A percentile compares a stretch with the other conserved stretches of the same genome.
phyloP scores from a whole-genome alignment of 257 asterid genomes.

The Marsdenia floribunda region DNA sequence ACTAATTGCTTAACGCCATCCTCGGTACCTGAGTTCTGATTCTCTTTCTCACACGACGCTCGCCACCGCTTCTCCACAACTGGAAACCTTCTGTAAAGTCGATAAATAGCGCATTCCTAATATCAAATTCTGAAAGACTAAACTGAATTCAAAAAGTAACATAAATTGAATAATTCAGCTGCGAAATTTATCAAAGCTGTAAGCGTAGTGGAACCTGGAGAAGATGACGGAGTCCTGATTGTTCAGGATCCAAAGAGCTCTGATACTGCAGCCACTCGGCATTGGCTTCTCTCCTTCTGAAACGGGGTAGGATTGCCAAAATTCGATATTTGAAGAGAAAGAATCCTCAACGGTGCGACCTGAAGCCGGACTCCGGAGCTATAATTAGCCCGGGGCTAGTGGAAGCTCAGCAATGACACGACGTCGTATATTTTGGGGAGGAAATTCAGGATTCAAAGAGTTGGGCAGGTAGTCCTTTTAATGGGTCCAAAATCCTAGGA shows the following conservation, averaged over 20 bases:
- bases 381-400: neutral
- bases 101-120: neutral
- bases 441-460: too few relatives aligned
- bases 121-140: neutral
- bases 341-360: neutral
- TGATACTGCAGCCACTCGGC: constrained; percentile 69
- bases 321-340: neutral
- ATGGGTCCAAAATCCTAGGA: too few relatives aligned
- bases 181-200: neutral
- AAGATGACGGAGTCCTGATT: constrained; percentile 69
- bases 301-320: neutral
- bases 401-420: neutral
- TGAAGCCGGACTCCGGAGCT: neutral
- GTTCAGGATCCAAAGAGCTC: constrained; percentile 94
- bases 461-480: too few relatives aligned
- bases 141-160: neutral
- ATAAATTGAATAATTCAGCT: neutral
- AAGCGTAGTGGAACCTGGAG: constrained; percentile 49
- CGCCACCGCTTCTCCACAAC: constrained; percentile 97
- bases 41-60: constrained; percentile 48
- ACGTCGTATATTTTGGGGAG: neutral
- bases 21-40: constrained; percentile 12
- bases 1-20: constrained; percentile 27
- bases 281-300: constrained; percentile 24
- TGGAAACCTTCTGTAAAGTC: constrained; percentile 62